These are phyloP conservation scores for Tardiomyces blankii DNA, from an alignment of 1,139 yeast species.

Conservation along the genomic window DNA sequence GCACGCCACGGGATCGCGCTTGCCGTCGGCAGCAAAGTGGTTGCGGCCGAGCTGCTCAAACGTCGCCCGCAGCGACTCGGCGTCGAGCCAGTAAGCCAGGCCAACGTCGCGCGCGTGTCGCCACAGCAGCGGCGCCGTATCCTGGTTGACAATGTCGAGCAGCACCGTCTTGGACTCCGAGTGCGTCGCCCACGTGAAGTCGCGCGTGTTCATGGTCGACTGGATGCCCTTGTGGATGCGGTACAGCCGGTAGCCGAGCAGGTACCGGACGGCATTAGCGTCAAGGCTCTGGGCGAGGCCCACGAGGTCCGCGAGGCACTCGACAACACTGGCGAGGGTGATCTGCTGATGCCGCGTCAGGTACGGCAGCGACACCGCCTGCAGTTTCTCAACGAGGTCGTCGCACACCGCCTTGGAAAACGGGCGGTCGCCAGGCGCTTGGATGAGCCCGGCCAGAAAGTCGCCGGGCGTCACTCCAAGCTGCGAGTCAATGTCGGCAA, in stretches of 20 bases:
- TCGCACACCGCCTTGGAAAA: slow-evolving; percentile 39
- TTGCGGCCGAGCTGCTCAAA: slow-evolving; percentile 63
- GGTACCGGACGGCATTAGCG: slow-evolving; percentile 58
- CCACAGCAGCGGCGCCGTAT: slow-evolving; percentile 46
- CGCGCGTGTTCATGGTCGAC: slow-evolving; percentile 58
- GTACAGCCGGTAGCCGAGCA: slow-evolving; percentile 62
- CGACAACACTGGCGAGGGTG: slow-evolving; percentile 60
- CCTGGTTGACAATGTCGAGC: slow-evolving; percentile 39
- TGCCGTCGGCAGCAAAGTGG: slow-evolving; percentile 23
- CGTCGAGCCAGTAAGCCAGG: slow-evolving; percentile 60
- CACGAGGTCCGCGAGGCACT: slow-evolving; percentile 47
- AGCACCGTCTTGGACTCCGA: slow-evolving; percentile 67
- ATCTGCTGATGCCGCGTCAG: slow-evolving; percentile 87
- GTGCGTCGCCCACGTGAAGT: slow-evolving; percentile 79
- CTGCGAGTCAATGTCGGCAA: slow-evolving; percentile 1
- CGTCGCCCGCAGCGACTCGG: slow-evolving; percentile 37
- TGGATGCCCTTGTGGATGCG: slow-evolving; percentile 41
- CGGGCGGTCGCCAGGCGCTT: neutral
- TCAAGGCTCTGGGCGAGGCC: slow-evolving; percentile 46
- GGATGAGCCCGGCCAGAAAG: slow-evolving; percentile 23
- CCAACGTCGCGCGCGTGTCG: slow-evolving; percentile 43
- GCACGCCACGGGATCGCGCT: slow-evolving; percentile 63
- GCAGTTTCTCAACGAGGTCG: slow-evolving; percentile 47
- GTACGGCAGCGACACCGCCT: slow-evolving; percentile 60
- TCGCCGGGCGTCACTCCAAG: slow-evolving; percentile 23